A percentile compares a stretch with the other conserved stretches of the same genome.
These are phyloP conservation scores for Danielia reshetovae DNA, from an alignment of 805 yeast genomes.

Conservation along the genomic window DNA sequence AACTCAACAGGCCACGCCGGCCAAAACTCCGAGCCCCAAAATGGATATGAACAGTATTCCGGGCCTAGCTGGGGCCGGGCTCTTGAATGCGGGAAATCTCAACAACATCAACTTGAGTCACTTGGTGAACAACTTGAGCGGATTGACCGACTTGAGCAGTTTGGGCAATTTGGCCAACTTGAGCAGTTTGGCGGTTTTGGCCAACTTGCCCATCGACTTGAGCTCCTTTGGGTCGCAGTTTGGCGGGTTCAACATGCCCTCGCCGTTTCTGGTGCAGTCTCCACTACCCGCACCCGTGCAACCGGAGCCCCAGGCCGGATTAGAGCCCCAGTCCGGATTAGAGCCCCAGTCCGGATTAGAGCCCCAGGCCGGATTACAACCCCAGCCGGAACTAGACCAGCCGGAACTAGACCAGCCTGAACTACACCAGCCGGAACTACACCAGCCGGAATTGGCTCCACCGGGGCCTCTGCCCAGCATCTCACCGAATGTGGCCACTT, in stretches of 20 bases:
- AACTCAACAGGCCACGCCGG: constrained; percentile 23
- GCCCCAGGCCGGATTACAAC: not conserved
- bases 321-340: not conserved
- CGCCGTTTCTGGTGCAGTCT: constrained; percentile 10
- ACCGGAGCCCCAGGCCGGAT: constrained; percentile 8
- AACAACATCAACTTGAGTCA: constrained; percentile 41
- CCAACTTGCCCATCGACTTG: constrained; percentile 40
- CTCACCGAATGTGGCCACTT: constrained; percentile 4
- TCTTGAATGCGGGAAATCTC: constrained; percentile 32
- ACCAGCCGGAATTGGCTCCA: not conserved
- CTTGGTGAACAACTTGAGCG: constrained; percentile 37
- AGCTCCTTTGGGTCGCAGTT: constrained; percentile 29
- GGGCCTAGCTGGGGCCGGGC: constrained; percentile 11
- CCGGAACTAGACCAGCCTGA: not conserved
- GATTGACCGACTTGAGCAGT: constrained; percentile 31
- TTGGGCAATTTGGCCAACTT: constrained; percentile 37
- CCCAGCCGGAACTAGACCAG: not conserved
- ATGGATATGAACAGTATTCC: constrained; percentile 1
- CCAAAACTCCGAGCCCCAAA: constrained; percentile 20
- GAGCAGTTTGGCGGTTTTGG: constrained; percentile 38
- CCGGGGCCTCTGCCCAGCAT: not conserved
- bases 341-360: not conserved
- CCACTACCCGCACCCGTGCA: constrained; percentile 12
- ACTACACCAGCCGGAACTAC: not conserved
- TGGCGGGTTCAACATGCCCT: constrained; percentile 3